Evolutionary conservation across 805 yeast genomes (phyloP).

Genomic region (Priceomyces haplophilus): DNA sequence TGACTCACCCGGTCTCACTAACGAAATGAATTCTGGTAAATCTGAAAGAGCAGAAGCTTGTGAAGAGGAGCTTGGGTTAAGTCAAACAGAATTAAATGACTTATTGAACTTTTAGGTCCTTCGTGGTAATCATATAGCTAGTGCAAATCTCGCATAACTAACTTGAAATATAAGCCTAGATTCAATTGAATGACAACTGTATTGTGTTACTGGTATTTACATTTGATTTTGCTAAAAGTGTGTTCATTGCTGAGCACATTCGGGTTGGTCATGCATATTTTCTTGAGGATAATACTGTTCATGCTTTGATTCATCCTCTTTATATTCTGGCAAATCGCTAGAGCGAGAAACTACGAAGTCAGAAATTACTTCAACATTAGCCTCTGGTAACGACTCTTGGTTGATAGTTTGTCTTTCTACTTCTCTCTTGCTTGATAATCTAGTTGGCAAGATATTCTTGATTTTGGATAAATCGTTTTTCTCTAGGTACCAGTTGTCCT

Average conservation of each 20-base stretch:
- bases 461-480: slow-evolving; percentile 57
- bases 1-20: not conserved
- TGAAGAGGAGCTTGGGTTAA: slow-evolving; percentile 23
- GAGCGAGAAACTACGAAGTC: slow-evolving; percentile 29
- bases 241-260: slow-evolving; percentile 34
- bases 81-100: slow-evolving; percentile 30
- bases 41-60: not conserved
- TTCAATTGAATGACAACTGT: not conserved
- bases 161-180: not conserved
- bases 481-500: slow-evolving; percentile 81
- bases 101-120: slow-evolving; percentile 36
- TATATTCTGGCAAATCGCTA: slow-evolving; percentile 30
- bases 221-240: not conserved
- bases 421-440: slow-evolving; percentile 22
- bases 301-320: slow-evolving; percentile 13
- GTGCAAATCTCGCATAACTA: not conserved
- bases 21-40: not conserved
- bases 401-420: slow-evolving; percentile 22
- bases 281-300: slow-evolving; percentile 14
- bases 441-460: slow-evolving; percentile 52
- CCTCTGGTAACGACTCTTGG: slow-evolving; percentile 28
- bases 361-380: slow-evolving; percentile 36
- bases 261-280: slow-evolving; percentile 13
- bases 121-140: no score
- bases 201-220: not conserved